phyloP scores from a whole-genome alignment of 1,139 yeast genomes.

The Lodderomyces beijingensis region DNA sequence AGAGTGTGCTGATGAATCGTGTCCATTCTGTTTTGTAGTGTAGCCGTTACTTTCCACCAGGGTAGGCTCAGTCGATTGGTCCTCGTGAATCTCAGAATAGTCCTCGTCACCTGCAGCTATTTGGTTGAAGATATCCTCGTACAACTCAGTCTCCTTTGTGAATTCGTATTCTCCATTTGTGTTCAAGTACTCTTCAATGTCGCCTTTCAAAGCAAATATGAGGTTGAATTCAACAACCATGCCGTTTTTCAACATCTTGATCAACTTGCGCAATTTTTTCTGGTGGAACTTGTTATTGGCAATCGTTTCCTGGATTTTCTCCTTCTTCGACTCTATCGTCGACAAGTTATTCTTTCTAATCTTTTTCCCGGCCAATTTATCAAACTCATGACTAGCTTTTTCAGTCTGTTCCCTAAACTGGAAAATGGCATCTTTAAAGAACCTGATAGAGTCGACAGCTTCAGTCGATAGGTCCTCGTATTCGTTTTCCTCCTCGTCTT shows the following conservation, averaged over 20 bases:
- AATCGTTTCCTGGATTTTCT: constrained; percentile 35
- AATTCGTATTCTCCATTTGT: constrained; percentile 39
- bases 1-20: constrained; percentile 4
- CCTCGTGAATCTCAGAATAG: constrained; percentile 14
- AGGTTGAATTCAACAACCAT: constrained; percentile 31
- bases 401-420: constrained; percentile 34
- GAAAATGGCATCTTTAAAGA: constrained; percentile 28
- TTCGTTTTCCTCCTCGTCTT: constrained; percentile 13
- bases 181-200: constrained; percentile 35
- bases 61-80: constrained; percentile 5
- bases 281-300: constrained; percentile 37
- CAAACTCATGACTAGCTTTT: constrained; percentile 32
- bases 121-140: constrained; percentile 38
- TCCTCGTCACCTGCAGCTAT: constrained; percentile 14
- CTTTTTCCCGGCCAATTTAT: constrained; percentile 38
- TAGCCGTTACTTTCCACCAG: constrained; percentile 1
- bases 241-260: constrained; percentile 27
- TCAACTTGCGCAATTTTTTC: constrained; percentile 32
- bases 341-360: constrained; percentile 36
- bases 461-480: constrained; percentile 29
- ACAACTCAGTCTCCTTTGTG: constrained; percentile 34
- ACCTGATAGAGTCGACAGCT: constrained; percentile 30
- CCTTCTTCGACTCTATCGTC: constrained; percentile 40
- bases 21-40: constrained; percentile 2
- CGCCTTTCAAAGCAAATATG: constrained; percentile 37